Percentiles rank a stretch among this genome's conserved stretches.
Conservation (phyloP, 345 rosid species). For the Gossypium bickii region DNA sequence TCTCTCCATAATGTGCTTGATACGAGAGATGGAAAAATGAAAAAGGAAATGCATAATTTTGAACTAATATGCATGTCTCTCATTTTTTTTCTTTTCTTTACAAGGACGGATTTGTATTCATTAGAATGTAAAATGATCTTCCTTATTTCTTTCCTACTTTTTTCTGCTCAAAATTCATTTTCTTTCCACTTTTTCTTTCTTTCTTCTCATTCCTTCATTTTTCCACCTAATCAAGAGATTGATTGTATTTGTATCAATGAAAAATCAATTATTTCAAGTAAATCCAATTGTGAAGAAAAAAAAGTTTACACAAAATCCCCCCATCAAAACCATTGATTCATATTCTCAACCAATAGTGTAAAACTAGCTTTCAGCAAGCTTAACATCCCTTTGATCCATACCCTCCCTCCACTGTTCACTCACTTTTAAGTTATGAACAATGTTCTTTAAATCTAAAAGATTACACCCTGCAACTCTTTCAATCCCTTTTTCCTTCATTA, state of each 20-base stretch:
- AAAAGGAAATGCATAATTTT: too few species aligned
- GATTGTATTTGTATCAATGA: neutral
- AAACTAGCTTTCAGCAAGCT: neutral
- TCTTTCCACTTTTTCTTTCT: too few species aligned
- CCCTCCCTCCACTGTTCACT: neutral
- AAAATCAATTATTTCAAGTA: neutral
- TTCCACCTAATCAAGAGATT: neutral
- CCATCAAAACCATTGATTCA: neutral
- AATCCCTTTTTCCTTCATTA: neutral
- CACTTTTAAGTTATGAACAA: constrained; percentile 1
- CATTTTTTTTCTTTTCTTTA: too few species aligned
- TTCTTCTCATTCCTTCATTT: too few species aligned
- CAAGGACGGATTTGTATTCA: too few species aligned
- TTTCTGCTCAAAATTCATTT: too few species aligned
- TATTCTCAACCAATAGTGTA: neutral
- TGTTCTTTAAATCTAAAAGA: constrained; percentile 7
- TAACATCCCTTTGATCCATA: neutral
- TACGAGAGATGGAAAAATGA: too few species aligned
- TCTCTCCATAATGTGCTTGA: too few species aligned
- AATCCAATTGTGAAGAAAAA: neutral
- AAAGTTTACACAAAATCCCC: neutral
- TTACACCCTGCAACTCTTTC: neutral
- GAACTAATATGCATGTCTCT: too few species aligned
- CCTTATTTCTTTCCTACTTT: too few species aligned
- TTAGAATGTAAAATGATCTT: too few species aligned